Evolutionary conservation across 2,329 filamentous ascomycete species (phyloP), one percentile per base, ranked within the genome.

Genomic region (Onygenales sp.): DNA sequence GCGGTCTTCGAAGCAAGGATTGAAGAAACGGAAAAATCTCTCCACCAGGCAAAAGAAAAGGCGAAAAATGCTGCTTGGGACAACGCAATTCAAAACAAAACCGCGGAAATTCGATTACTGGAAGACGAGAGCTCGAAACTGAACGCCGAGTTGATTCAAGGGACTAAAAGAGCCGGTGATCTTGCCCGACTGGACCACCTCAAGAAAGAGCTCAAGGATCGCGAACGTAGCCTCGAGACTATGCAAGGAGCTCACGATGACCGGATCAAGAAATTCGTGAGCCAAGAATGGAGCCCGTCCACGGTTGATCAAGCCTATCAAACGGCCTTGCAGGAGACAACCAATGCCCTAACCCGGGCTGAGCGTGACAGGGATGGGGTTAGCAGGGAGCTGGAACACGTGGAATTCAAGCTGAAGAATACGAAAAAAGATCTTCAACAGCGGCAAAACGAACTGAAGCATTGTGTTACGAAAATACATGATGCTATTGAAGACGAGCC

Each of bases 161-260:
- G 86, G 54, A 95, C 87, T 2, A 84, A 85, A 54, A 80, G 87
- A 54, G 89, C 90, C 5, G 83, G 85, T 3, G 90, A 95, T 57
- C 80, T 90, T 39, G 93, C 92, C 10, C 85, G 87, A 61, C 77
- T 98, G 9, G 88, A 95, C 54, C 84, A 87, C 60, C 78, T 91
- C 36, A 90, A 86, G 63, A 91, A 90, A 61, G 87, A 95, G 63
- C 70, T 89, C 32, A 81, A 82, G 57, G 85, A 89, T 59, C 82
- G 85, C 52, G 81, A 87, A 66, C 80, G 82, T 36, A 87, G 86
- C 56, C 75, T 97, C 2, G 80, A 90, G 7, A 93, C 88, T 0
- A 82, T 96, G 73, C 81, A 76, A 57, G 82, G 76, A 47, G 88
- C 88, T 0, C 88, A 94, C 75, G 80, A 78, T 49, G 76, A 84